phyloP scores from a whole-genome alignment of 192 early-diverging fungal species.

The Coemansia sp. region DNA sequence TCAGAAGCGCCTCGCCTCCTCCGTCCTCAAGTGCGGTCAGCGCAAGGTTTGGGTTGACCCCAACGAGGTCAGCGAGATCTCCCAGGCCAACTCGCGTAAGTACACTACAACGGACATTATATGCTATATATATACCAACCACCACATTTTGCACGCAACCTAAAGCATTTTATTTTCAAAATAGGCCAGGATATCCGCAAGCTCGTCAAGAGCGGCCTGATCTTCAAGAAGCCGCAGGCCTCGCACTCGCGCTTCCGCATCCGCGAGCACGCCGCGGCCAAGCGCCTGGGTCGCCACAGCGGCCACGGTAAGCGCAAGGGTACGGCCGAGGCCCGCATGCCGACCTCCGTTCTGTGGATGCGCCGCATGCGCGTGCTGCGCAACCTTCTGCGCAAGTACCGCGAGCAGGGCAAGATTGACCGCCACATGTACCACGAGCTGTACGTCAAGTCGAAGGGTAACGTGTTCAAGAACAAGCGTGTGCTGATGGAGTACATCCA shows the following conservation, averaged over 20 bases:
- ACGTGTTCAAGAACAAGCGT: conserved; percentile 99
- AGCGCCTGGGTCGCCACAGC: conserved; percentile 96
- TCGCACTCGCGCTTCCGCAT: conserved; percentile 92
- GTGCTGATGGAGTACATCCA: conserved; percentile 99
- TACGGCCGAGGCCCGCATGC: conserved; percentile 99
- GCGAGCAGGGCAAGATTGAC: conserved; percentile 97
- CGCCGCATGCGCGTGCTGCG: conserved; percentile 95
- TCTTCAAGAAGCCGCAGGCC: conserved; percentile 89
- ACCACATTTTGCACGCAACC: no score
- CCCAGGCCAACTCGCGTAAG: conserved; percentile 93
- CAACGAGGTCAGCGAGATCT: conserved; percentile 91
- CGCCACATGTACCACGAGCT: conserved; percentile 96
- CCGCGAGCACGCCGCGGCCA: conserved; percentile 86
- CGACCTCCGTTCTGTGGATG: conserved; percentile 94
- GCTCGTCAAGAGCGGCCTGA: conserved; percentile 95
- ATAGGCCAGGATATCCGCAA: conserved; percentile 87
- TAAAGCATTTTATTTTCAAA: not conserved
- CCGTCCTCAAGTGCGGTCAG: conserved; percentile 96
- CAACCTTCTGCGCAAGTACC: conserved; percentile 94
- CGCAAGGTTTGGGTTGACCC: conserved; percentile 99
- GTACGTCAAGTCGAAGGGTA: conserved; percentile 99
- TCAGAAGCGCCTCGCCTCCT: conserved; percentile 96
- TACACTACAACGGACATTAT: no score
- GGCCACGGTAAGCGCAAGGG: conserved; percentile 91
- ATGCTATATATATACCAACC: no score